These are phyloP conservation scores for Paraglomus occultum DNA, from an alignment of 192 early-diverging fungal species.

Conservation along the genomic window DNA sequence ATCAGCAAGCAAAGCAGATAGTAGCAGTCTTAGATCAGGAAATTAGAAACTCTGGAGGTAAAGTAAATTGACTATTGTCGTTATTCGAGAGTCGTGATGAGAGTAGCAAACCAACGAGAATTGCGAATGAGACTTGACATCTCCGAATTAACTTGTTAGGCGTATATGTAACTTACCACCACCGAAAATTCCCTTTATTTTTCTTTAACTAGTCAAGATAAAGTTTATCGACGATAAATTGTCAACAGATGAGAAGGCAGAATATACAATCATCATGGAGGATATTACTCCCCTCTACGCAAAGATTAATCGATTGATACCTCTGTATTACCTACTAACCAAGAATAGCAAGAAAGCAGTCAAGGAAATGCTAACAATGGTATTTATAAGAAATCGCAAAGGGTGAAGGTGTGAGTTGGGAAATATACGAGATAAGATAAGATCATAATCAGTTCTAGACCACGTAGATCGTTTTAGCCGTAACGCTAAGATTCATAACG, in stretches of 20 bases:
- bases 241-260: constrained; percentile 7
- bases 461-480: no score
- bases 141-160: no score
- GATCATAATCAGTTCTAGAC: no score
- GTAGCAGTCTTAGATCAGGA: constrained; percentile 19
- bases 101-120: no score
- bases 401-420: no score
- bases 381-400: constrained; percentile 15
- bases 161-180: no score
- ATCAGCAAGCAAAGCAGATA: constrained; percentile 19
- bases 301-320: constrained; percentile 25
- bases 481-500: no score
- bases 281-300: constrained; percentile 25
- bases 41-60: constrained; percentile 15
- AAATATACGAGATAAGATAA: no score
- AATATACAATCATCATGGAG: constrained; percentile 17
- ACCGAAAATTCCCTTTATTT: no score
- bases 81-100: no score
- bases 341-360: constrained; percentile 29
- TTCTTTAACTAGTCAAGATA: constrained; percentile 1
- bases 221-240: not conserved
- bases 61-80: no score
- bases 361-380: constrained; percentile 19
- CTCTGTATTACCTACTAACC: constrained; percentile 16
- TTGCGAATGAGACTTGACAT: no score